Evolutionary conservation across 2,329 filamentous ascomycete species (phyloP).

Genomic region (Zymoseptoria passerinii): DNA sequence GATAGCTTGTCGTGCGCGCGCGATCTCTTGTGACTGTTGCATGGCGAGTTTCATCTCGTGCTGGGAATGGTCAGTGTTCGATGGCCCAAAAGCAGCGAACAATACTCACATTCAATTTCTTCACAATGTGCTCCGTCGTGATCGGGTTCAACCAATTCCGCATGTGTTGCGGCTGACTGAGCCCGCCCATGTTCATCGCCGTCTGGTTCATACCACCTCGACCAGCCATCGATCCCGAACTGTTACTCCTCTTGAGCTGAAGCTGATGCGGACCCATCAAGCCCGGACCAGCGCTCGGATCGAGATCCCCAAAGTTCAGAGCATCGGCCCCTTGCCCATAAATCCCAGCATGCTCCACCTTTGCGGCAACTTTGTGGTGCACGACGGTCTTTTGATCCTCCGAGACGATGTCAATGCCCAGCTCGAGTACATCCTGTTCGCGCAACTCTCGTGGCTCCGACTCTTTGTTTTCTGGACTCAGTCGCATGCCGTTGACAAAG

Average conservation of each 20-base stretch:
- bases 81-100: background rate
- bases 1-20: conserved; percentile 73
- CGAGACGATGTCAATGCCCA: conserved; percentile 97
- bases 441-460: conserved; percentile 91
- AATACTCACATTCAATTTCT: conserved; percentile 65
- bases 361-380: conserved; percentile 95
- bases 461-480: conserved; percentile 91
- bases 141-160: conserved; percentile 83
- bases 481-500: conserved; percentile 84
- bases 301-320: conserved; percentile 85
- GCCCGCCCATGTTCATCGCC: conserved; percentile 46
- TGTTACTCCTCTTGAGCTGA: conserved; percentile 52
- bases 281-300: conserved; percentile 63
- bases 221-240: conserved; percentile 44
- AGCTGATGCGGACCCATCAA: conserved; percentile 57
- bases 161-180: conserved; percentile 65
- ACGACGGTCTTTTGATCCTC: conserved; percentile 98
- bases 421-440: conserved; percentile 82
- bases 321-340: conserved; percentile 66
- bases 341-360: conserved; percentile 89
- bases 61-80: conserved; percentile 40
- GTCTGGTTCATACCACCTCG: conserved; percentile 48
- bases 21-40: conserved; percentile 77
- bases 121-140: conserved; percentile 90
- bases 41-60: conserved; percentile 84